phyloP scores from a whole-genome alignment of 2,329 filamentous ascomycete genomes.

The Ceratocystis papillata region DNA sequence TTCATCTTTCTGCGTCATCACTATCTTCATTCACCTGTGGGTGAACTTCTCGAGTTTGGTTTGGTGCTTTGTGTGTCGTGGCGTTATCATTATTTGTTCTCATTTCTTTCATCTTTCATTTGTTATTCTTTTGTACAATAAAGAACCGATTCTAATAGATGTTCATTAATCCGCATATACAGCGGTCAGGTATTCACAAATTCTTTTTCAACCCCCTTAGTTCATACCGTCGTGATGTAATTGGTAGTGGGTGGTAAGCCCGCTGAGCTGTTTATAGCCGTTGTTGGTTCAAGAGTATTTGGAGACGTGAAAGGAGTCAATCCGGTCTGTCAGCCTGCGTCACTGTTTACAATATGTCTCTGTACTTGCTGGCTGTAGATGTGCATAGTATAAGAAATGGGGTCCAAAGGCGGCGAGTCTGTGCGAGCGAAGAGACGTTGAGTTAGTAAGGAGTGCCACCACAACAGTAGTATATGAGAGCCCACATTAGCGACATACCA shows the following conservation, averaged over 20 bases:
- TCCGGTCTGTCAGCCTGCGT: not conserved
- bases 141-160: not conserved
- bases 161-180: not conserved
- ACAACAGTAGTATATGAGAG: not conserved
- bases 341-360: conserved; percentile 5
- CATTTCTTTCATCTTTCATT: not conserved
- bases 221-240: conserved; percentile 16
- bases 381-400: conserved; percentile 16
- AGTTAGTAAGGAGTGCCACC: not conserved
- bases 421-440: not conserved
- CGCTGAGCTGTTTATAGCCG: not conserved
- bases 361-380: not conserved
- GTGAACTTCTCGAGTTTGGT: not conserved
- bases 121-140: not conserved
- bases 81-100: not conserved
- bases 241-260: not conserved
- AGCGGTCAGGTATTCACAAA: not conserved
- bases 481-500: conserved; percentile 11
- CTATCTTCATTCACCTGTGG: not conserved
- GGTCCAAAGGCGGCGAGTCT: not conserved
- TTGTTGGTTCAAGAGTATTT: not conserved
- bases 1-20: not conserved
- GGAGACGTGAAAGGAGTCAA: not conserved
- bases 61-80: not conserved
- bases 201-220: not conserved